Evolutionary conservation across 108 stramenopile species (phyloP).

Genomic region (Skeletonema potamos): DNA sequence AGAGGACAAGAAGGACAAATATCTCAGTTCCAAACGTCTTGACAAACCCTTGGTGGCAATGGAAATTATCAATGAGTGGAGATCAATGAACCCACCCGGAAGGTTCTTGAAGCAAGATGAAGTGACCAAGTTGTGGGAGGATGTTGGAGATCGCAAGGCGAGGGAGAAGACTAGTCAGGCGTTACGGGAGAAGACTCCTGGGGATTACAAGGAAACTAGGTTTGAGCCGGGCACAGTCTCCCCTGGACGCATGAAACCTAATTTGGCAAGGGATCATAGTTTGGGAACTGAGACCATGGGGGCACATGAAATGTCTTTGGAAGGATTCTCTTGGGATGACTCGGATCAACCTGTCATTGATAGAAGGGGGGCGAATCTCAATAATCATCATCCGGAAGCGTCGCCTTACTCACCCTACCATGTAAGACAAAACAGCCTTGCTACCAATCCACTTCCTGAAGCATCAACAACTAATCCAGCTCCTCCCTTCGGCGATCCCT

Average conservation of each 20-base stretch:
- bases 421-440: constrained; percentile 49
- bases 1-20: constrained; percentile 73
- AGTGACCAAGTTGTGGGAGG: constrained; percentile 71
- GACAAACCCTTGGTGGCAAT: constrained; percentile 86
- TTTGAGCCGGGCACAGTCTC: constrained; percentile 56
- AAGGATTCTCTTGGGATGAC: constrained; percentile 80
- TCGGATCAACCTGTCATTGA: constrained; percentile 7
- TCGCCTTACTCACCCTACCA: constrained; percentile 10
- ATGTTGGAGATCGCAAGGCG: constrained; percentile 87
- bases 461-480: constrained; percentile 50
- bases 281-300: constrained; percentile 64
- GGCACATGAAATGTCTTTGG: constrained; percentile 53
- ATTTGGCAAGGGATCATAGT: constrained; percentile 66
- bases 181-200: constrained; percentile 79
- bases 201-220: constrained; percentile 54
- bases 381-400: constrained; percentile 9
- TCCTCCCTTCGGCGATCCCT: constrained; percentile 18
- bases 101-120: constrained; percentile 83
- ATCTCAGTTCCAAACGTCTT: constrained; percentile 74
- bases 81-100: constrained; percentile 75
- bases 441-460: constrained; percentile 56
- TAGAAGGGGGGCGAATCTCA: neutral
- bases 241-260: constrained; percentile 35
- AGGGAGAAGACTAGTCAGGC: constrained; percentile 88
- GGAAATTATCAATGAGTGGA: constrained; percentile 77